Evolutionary conservation across 2,329 filamentous ascomycete genomes (phyloP).

Genomic region (Leptographium galeiforme): DNA sequence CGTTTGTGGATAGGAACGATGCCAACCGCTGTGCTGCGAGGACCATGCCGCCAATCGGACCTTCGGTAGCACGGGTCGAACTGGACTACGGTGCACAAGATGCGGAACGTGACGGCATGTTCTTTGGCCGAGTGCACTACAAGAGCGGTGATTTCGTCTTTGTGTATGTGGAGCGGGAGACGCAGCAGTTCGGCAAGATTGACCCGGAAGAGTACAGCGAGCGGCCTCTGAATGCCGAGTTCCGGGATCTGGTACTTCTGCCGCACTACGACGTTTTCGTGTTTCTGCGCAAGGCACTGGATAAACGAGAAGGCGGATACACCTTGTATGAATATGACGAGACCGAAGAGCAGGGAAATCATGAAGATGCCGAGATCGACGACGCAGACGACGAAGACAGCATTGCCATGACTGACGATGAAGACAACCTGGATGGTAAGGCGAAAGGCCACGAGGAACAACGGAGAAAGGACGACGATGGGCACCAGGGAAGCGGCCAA

Average conservation of each 20-base stretch:
- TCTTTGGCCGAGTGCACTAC: slow-evolving; percentile 5
- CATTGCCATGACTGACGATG: neutral
- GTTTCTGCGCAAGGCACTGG: slow-evolving; percentile 1
- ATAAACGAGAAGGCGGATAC: neutral
- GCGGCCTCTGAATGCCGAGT: neutral
- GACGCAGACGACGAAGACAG: neutral
- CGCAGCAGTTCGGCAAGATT: slow-evolving; percentile 7
- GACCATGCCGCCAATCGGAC: neutral
- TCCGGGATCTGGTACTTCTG: neutral
- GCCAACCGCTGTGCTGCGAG: slow-evolving; percentile 7
- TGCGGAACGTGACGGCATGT: slow-evolving; percentile 8
- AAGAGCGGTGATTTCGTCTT: neutral
- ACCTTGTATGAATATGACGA: slow-evolving; percentile 4
- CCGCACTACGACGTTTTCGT: slow-evolving; percentile 10
- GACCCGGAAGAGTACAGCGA: slow-evolving; percentile 2
- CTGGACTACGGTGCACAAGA: slow-evolving; percentile 3
- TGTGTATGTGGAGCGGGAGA: slow-evolving; percentile 9
- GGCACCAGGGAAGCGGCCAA: no score
- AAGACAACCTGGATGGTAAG: neutral
- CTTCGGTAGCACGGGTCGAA: slow-evolving; percentile 1
- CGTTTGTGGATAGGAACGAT: slow-evolving; percentile 7
- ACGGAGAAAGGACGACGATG: neutral
- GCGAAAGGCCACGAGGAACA: neutral
- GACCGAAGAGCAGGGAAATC: neutral
- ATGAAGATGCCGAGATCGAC: neutral